These are phyloP conservation scores for Emmonsiellopsis sp. DNA, from an alignment of 2,329 filamentous ascomycete genomes.

Conservation along the genomic window DNA sequence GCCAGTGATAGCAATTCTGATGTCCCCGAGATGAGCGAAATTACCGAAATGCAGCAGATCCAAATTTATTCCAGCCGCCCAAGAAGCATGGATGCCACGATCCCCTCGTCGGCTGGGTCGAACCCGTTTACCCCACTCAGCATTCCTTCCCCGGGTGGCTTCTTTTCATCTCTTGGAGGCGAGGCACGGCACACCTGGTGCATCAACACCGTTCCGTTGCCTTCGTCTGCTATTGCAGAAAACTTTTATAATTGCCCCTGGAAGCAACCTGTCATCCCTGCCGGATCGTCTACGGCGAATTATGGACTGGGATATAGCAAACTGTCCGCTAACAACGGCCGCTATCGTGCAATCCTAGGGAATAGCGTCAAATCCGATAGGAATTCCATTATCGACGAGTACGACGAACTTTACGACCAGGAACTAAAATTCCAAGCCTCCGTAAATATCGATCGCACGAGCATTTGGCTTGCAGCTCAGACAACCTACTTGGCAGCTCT, in stretches of 20 bases:
- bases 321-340: not conserved
- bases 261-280: constrained; percentile 36
- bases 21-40: constrained; percentile 35
- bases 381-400: constrained; percentile 59
- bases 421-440: constrained; percentile 63
- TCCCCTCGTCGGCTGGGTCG: constrained; percentile 49
- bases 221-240: constrained; percentile 84
- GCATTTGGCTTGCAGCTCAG: constrained; percentile 78
- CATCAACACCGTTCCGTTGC: constrained; percentile 49
- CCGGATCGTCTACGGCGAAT: not conserved
- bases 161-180: constrained; percentile 77
- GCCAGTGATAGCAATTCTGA: constrained; percentile 32
- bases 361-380: constrained; percentile 13
- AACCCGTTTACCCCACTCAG: constrained; percentile 70
- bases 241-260: constrained; percentile 84
- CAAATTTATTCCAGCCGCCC: constrained; percentile 43
- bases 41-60: constrained; percentile 54
- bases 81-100: constrained; percentile 35
- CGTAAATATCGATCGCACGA: constrained; percentile 74
- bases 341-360: not conserved
- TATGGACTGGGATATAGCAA: not conserved
- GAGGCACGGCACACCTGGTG: constrained; percentile 77
- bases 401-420: constrained; percentile 64
- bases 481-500: constrained; percentile 65
- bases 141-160: constrained; percentile 83